Base-by-base conservation (phyloP, 2,329 filamentous ascomycete species). In the Xylaria arbuscula region DNA sequence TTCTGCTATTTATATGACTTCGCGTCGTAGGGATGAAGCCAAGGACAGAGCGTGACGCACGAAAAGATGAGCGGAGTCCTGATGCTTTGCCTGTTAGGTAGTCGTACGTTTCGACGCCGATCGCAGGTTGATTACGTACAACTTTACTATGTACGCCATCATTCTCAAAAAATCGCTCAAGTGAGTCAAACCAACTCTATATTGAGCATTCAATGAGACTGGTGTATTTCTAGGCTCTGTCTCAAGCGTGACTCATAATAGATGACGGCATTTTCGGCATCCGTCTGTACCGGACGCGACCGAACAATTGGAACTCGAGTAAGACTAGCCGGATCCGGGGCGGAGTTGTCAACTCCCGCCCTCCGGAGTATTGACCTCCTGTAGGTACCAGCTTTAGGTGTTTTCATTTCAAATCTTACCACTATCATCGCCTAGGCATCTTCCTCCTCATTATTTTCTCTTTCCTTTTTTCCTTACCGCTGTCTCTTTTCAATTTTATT, bases 81-180 rank as follows among this genome's bases (percentile, higher is more conserved):
- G 28, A 28, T 28, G 28, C 28, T 28, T 5, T 28, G 28, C 5
- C 40, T 17, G 40, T 6, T 45, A 3, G 40, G 17, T 45, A 17
- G 42, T 47, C 42, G 19, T 47, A 19, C 17, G 42, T 47, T 40
- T 45, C 15, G 17, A 45, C 8, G 40, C 40, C 40, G 40, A 45
- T 45, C 40, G 17, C 4, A 45, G 6, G 15, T 13, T 58, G 55
- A 58, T 47, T 42, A 47, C 55, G 19, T 58, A 58, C 42, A 19
- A 28, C 7, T 3, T 47, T 10, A 22, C n/a, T 19, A 10, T 17
- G 19, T 19, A 47, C 42, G 17, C 17, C 19, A 47, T n/a, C 17
- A 47, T 10, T 47, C 7, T 19, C 40, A n/a, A 47, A 45, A 47
- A 47, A 47, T 36, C 6, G 17, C 28, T 54, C 28, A n/a, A 36